Evolutionary conservation across 106 monocot genomes (phyloP), one percentile per base, ranked within the genome.

Genomic region (Xerophyta viscosa): DNA sequence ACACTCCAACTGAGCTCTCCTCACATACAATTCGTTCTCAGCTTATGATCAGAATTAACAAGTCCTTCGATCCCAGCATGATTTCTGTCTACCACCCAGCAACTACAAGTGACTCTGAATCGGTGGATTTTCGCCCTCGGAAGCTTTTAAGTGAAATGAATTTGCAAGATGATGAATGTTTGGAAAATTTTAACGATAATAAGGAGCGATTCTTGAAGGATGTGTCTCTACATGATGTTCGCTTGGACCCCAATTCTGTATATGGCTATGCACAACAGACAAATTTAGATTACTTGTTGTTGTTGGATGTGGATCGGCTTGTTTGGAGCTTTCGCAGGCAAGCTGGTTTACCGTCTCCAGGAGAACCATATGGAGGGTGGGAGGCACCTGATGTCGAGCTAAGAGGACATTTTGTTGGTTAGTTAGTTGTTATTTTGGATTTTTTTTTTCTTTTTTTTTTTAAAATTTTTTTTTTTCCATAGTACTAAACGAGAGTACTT

Each of bases 321-420:
- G 87, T 93, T 24, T 88, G 83, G 83, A 93, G 72, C 61, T 93
- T 84, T 44, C 45, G 93, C 29, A 83, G 78, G 25, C 71, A 80
- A 31, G 79, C 87, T 45, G 93, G 87, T 17, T 46, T 93, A 1
- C 48, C 65, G 4, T 52, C 74, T 57, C 75, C 69, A 7, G 84
- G 88, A 10, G 29, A 36, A 20, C 77, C 87, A 4, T 93, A 93
- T 47, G 93, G 87, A 42, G 93, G 93, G 12, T 93, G 93, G 93
- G 93, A 93, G 54, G 62, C 50, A 24, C 64, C 83, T 3, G 37
- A 69, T 31, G 52, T 69, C 7, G 83, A 93, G 66, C 77, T 93
- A 37, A 64, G 87, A n/a, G 93, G 93, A 2, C 93, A 93, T 66
- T 92, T 92, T 48, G 86, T 92, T 30, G 92, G 92, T 83, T 8